These are phyloP conservation scores for Dalbergia oliveri DNA, from an alignment of 306 rosid genomes.

Conservation along the genomic window DNA sequence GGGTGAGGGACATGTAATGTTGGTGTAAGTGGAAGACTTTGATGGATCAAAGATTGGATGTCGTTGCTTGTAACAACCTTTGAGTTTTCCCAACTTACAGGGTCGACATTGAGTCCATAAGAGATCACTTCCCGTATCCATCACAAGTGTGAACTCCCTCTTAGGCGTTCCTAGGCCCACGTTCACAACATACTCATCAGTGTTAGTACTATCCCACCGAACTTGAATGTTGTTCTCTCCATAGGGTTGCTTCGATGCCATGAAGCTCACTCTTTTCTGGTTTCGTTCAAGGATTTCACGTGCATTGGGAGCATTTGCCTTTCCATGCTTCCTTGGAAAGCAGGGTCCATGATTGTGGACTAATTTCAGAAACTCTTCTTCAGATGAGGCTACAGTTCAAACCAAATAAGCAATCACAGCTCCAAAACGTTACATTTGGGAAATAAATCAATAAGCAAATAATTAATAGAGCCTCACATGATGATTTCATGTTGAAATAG, in stretches of 20 bases:
- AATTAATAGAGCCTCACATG: too few relatives aligned
- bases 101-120: conserved; percentile 17
- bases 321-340: not conserved
- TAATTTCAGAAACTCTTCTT: not conserved
- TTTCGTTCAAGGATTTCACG: not conserved
- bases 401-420: too few relatives aligned
- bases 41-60: conserved; percentile 3
- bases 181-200: not conserved
- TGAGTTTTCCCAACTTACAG: not conserved
- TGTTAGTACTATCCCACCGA: not conserved
- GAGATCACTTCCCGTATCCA: not conserved
- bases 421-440: too few relatives aligned
- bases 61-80: not conserved
- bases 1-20: not conserved
- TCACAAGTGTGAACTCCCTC: not conserved
- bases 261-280: not conserved
- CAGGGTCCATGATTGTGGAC: not conserved
- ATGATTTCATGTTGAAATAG: too few relatives aligned
- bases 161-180: not conserved
- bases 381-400: not conserved
- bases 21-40: conserved; percentile 3
- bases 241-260: not conserved
- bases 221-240: not conserved
- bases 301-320: not conserved
- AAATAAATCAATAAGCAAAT: too few relatives aligned